Evolutionary conservation across 257 asterid species (phyloP).

Genomic region (Eucommia ulmoides): DNA sequence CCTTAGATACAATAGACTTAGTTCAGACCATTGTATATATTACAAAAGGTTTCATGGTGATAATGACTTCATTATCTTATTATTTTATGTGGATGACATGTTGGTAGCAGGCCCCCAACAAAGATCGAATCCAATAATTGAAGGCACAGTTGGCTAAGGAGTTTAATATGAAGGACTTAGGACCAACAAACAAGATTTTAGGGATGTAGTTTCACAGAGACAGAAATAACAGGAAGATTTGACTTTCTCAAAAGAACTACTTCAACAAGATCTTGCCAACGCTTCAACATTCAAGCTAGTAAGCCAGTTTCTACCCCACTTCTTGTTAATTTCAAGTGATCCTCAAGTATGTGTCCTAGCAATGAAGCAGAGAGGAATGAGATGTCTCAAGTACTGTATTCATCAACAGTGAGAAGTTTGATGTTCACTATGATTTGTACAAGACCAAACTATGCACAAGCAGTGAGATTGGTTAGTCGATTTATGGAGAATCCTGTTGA

Average conservation of each 20-base stretch:
- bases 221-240: neutral
- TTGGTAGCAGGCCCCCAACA: neutral
- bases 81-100: neutral
- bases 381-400: slow-evolving; percentile 1
- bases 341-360: neutral
- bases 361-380: slow-evolving; percentile 1
- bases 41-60: neutral
- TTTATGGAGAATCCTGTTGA: neutral
- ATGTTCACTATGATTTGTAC: slow-evolving; percentile 1
- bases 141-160: neutral
- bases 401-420: neutral
- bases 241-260: neutral
- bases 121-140: slow-evolving; percentile 2
- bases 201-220: neutral
- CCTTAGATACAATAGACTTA: neutral
- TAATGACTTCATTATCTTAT: neutral
- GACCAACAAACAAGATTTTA: neutral
- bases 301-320: neutral
- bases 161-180: neutral
- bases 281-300: neutral
- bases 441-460: neutral
- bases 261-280: neutral
- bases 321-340: neutral
- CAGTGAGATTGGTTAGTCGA: neutral
- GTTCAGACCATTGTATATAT: neutral